phyloP scores from a whole-genome alignment of 2,329 filamentous ascomycete genomes.

The Paracoccidioides lutzii region DNA sequence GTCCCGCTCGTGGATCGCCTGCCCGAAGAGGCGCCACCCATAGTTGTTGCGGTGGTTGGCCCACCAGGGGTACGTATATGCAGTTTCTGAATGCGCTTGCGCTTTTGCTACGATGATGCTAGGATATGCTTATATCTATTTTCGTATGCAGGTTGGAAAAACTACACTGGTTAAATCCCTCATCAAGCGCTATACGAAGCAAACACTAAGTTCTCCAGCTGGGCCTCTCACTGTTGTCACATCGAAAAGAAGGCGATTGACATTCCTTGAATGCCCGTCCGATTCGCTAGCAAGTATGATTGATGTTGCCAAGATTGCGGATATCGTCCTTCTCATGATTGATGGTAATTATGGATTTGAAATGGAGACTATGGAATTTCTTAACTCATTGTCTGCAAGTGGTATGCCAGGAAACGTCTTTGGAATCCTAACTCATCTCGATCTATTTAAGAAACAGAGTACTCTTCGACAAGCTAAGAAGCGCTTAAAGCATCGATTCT shows the following conservation, averaged over 20 bases:
- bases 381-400: conserved; percentile 83
- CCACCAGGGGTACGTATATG: conserved; percentile 61
- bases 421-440: conserved; percentile 88
- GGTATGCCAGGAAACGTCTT: conserved; percentile 99
- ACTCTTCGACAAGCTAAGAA: conserved; percentile 91
- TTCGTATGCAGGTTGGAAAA: conserved; percentile 51
- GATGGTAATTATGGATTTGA: conserved; percentile 98
- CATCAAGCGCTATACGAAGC: conserved; percentile 88
- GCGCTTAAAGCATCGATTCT: conserved; percentile 84
- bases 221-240: conserved; percentile 94
- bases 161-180: conserved; percentile 91
- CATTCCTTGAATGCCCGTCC: conserved; percentile 91
- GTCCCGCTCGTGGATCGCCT: conserved; percentile 92
- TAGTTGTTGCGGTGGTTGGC: conserved; percentile 86
- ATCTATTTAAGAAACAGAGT: conserved; percentile 89
- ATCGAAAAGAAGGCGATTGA: conserved; percentile 86
- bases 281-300: conserved; percentile 93
- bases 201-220: conserved; percentile 76
- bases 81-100: conserved; percentile 5
- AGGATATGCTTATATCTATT: not conserved
- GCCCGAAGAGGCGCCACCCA: conserved; percentile 86
- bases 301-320: conserved; percentile 90
- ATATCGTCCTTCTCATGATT: conserved; percentile 95
- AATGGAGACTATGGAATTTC: conserved; percentile 99
- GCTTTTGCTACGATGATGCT: not conserved